These are phyloP conservation scores for Pyronema domesticum DNA, from an alignment of 495 filamentous ascomycete species.

Conservation along the genomic window DNA sequence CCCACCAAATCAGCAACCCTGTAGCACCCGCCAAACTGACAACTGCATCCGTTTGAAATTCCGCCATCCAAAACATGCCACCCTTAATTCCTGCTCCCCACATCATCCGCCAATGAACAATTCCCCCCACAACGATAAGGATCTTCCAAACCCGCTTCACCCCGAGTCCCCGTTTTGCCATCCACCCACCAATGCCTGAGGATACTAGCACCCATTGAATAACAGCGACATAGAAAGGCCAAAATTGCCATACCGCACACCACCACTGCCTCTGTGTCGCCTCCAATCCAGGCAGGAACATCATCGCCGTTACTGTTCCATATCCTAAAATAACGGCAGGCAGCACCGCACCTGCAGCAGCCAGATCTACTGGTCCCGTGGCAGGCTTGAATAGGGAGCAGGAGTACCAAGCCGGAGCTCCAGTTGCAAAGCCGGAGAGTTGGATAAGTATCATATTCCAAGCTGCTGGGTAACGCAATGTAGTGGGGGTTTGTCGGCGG, in stretches of 20 bases:
- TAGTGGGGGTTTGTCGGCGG: not conserved
- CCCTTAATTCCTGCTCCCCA: not conserved
- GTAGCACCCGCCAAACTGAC: not conserved
- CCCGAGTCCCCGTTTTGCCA: not conserved
- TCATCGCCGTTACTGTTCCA: not conserved
- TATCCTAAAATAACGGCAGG: not conserved
- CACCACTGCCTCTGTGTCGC: not conserved
- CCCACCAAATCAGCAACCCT: not conserved
- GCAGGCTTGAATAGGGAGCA: not conserved
- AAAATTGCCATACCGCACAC: not conserved
- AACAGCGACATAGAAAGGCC: not conserved
- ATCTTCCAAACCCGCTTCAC: not conserved
- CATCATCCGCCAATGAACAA: not conserved
- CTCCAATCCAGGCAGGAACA: not conserved
- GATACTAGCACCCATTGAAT: not conserved
- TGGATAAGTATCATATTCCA: not conserved
- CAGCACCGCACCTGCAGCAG: not conserved
- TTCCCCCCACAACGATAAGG: not conserved
- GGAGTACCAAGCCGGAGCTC: not conserved
- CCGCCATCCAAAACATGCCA: not conserved
- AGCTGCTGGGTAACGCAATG: not conserved
- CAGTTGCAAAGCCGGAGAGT: not conserved
- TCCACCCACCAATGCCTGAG: not conserved
- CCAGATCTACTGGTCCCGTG: not conserved
- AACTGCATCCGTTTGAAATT: not conserved